phyloP scores from a whole-genome alignment of 202 grass and related monocot genomes.

The Panicum virgatum region DNA sequence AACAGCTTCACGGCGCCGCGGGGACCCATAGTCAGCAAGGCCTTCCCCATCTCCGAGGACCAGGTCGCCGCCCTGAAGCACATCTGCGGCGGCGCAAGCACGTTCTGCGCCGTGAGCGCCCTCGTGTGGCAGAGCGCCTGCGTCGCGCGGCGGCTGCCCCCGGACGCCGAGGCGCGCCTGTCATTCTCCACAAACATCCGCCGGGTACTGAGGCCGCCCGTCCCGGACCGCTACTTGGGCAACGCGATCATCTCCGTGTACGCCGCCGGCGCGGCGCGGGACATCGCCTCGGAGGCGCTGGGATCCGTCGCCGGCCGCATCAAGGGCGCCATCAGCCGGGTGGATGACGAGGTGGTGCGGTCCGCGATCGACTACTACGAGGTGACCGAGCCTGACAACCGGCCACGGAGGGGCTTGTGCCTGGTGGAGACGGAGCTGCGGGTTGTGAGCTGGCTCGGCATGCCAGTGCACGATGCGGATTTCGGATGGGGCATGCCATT shows the following conservation, averaged over 20 bases:
- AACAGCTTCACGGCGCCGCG: not conserved
- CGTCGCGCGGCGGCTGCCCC: not conserved
- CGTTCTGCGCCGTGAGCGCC: constrained; percentile 34
- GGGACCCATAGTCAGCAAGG: not conserved
- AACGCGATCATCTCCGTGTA: too few species aligned
- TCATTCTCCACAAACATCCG: not conserved
- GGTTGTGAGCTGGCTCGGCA: not conserved
- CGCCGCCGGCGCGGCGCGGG: too few species aligned
- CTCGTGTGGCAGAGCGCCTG: constrained; percentile 41
- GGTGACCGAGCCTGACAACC: too few species aligned
- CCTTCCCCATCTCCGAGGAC: constrained; percentile 27
- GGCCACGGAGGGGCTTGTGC: too few species aligned
- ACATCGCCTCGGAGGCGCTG: too few species aligned
- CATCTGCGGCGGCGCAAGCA: not conserved
- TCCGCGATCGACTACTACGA: constrained; percentile 26
- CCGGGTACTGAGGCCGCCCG: too few species aligned
- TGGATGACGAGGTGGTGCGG: constrained; percentile 28
- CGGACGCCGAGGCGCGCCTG: not conserved
- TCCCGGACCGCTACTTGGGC: too few species aligned
- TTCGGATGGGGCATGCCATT: constrained; percentile 54
- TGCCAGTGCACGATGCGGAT: constrained; percentile 32
- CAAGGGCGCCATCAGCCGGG: not conserved
- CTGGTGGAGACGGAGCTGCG: not conserved
- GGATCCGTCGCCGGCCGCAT: not conserved
- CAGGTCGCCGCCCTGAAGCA: not conserved